These are phyloP conservation scores for Plasmodium chabaudi DNA, from an alignment of 169 alveolate genomes.

Conservation along the genomic window DNA sequence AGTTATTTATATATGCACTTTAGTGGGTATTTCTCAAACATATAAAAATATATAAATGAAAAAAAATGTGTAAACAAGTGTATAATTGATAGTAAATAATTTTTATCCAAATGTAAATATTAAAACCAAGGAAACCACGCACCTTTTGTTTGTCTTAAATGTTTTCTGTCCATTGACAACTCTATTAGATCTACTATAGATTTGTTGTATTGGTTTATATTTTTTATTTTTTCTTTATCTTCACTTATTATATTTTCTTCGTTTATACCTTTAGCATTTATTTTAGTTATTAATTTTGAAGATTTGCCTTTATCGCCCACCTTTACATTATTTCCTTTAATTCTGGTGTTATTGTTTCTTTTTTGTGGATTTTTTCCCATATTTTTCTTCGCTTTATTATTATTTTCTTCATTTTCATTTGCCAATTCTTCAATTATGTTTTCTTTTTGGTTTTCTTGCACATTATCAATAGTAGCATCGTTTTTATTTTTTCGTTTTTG, in stretches of 20 bases:
- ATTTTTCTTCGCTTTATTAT: conserved; percentile 2
- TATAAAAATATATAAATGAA: too few species aligned
- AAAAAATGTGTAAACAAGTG: too few species aligned
- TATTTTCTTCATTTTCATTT: neutral
- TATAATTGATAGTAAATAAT: too few species aligned
- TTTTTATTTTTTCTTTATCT: conserved; percentile 5
- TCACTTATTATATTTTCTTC: conserved; percentile 8
- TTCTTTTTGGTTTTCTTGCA: neutral
- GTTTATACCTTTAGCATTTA: neutral
- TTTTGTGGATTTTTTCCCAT: neutral
- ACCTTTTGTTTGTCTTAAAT: conserved; percentile 32
- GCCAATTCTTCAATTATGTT: neutral
- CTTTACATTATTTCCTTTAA: neutral
- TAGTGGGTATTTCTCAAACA: too few species aligned
- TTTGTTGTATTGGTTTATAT: conserved; percentile 22
- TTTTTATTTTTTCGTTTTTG: too few species aligned
- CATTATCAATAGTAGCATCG: neutral
- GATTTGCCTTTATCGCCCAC: neutral
- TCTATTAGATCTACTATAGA: conserved; percentile 71
- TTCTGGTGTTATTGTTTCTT: neutral
- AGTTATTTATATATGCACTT: too few species aligned
- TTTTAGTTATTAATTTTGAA: neutral
- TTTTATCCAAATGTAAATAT: neutral
- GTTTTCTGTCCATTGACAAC: conserved; percentile 46
- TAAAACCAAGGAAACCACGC: conserved; percentile 77